Evolutionary conservation across 129 eudicot genomes (phyloP).

Genomic region (Rutidosis leptorrhynchoides): DNA sequence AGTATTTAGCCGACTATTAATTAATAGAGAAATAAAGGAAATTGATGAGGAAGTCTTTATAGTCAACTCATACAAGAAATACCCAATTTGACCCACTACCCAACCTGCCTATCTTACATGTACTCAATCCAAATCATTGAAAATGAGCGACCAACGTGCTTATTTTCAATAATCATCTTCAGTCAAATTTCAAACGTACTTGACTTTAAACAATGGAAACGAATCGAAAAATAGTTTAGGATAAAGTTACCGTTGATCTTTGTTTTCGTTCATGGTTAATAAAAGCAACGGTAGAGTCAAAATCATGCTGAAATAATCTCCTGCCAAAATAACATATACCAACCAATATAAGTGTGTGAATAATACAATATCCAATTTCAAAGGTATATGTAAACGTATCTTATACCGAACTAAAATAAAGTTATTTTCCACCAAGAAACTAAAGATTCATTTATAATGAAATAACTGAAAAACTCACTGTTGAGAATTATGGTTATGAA

Average conservation of each 20-base stretch:
- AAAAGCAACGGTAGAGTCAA: slow-evolving; percentile 80
- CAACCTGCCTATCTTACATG: neutral
- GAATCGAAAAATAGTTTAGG: neutral
- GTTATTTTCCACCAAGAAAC: neutral
- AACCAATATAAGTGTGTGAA: neutral
- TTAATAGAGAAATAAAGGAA: neutral
- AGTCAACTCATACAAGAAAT: neutral
- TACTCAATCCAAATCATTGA: neutral
- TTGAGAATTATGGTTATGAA: slow-evolving; percentile 49
- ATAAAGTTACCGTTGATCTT: slow-evolving; percentile 62
- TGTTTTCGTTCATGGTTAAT: slow-evolving; percentile 85
- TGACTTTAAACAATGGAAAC: neutral
- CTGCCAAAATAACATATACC: slow-evolving; percentile 33
- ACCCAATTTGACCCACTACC: neutral
- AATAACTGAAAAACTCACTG: slow-evolving; percentile 43
- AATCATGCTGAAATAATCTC: slow-evolving; percentile 79
- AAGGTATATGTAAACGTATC: neutral
- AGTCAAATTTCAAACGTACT: neutral
- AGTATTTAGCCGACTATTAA: neutral
- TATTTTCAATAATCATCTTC: neutral
- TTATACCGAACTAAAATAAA: neutral
- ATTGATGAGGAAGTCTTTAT: neutral
- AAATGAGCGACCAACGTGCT: neutral
- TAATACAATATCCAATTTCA: neutral
- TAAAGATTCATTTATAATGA: neutral